These are phyloP conservation scores for Populus alba DNA, from an alignment of 345 rosid species.

Conservation along the genomic window DNA sequence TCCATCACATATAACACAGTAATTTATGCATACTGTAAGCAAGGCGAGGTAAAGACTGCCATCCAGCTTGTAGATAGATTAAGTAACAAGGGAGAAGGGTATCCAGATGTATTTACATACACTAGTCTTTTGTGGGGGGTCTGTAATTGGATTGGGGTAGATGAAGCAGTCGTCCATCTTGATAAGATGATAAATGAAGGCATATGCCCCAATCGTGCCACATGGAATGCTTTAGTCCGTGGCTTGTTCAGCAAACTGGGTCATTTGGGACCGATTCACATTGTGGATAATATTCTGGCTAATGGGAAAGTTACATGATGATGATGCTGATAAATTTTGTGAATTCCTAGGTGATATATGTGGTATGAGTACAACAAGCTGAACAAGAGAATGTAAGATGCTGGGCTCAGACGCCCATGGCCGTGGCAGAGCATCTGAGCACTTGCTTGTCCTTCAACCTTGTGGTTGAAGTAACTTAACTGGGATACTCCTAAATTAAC, in stretches of 20 bases:
- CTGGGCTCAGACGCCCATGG: not conserved
- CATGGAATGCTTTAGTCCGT: slow-evolving; percentile 68
- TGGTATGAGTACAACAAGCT: not conserved
- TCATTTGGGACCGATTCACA: slow-evolving; percentile 38
- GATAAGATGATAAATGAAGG: slow-evolving; percentile 51
- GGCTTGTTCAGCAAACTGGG: slow-evolving; percentile 45
- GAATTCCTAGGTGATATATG: not conserved
- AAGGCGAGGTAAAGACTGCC: slow-evolving; percentile 47
- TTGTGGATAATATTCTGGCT: slow-evolving; percentile 45
- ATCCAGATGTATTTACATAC: slow-evolving; percentile 61
- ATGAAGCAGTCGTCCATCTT: slow-evolving; percentile 45
- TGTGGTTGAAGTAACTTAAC: not conserved
- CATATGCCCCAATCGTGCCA: slow-evolving; percentile 51
- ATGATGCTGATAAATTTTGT: not conserved
- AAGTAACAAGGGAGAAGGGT: slow-evolving; percentile 45
- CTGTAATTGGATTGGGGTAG: slow-evolving; percentile 46
- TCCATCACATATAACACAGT: slow-evolving; percentile 54
- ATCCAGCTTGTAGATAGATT: slow-evolving; percentile 40
- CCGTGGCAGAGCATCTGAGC: not conserved
- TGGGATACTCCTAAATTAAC: not conserved
- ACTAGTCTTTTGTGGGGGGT: slow-evolving; percentile 66
- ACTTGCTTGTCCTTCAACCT: not conserved
- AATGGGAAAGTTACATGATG: slow-evolving; percentile 21
- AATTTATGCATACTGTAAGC: slow-evolving; percentile 53
- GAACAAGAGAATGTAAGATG: not conserved